Evolutionary conservation across 108 stramenopile species (phyloP).

Genomic region (Seminavis robusta): DNA sequence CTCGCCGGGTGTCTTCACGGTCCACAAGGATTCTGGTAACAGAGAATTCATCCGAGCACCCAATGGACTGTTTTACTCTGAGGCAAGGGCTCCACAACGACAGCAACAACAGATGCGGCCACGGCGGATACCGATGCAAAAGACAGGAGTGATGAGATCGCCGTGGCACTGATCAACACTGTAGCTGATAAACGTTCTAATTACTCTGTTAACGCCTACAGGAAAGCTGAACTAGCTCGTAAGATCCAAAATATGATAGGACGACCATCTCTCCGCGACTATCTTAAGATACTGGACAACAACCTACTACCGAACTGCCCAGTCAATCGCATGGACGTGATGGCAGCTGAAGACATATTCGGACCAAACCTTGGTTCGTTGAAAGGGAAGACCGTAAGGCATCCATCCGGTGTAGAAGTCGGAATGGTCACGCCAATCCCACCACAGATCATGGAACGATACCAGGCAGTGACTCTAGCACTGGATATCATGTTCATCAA

Average conservation of each 20-base stretch:
- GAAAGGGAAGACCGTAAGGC: slow-evolving; percentile 17
- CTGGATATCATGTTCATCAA: slow-evolving; percentile 36
- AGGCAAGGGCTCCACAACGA: too few relatives aligned
- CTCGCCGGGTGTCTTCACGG: too few relatives aligned
- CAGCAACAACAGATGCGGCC: not conserved
- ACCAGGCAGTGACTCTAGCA: slow-evolving; percentile 18
- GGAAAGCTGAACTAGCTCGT: slow-evolving; percentile 5
- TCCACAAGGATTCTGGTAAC: not conserved
- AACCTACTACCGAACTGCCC: slow-evolving; percentile 41
- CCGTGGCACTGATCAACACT: too few relatives aligned
- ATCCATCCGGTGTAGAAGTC: not conserved
- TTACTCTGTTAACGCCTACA: not conserved
- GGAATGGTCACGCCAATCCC: slow-evolving; percentile 17
- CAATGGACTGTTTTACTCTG: too few relatives aligned
- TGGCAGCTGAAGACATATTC: slow-evolving; percentile 20
- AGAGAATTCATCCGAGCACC: not conserved
- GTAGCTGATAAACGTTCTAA: slow-evolving; percentile 1
- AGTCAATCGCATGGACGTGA: slow-evolving; percentile 18
- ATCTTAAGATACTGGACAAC: slow-evolving; percentile 10
- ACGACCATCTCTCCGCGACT: not conserved
- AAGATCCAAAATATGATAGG: too few relatives aligned
- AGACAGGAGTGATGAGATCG: too few relatives aligned
- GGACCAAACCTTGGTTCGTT: slow-evolving; percentile 16
- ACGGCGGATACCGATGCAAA: too few relatives aligned
- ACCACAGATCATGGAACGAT: slow-evolving; percentile 8